Conservation (phyloP, 495 filamentous ascomycete genomes). For the Copromyces sp. region DNA sequence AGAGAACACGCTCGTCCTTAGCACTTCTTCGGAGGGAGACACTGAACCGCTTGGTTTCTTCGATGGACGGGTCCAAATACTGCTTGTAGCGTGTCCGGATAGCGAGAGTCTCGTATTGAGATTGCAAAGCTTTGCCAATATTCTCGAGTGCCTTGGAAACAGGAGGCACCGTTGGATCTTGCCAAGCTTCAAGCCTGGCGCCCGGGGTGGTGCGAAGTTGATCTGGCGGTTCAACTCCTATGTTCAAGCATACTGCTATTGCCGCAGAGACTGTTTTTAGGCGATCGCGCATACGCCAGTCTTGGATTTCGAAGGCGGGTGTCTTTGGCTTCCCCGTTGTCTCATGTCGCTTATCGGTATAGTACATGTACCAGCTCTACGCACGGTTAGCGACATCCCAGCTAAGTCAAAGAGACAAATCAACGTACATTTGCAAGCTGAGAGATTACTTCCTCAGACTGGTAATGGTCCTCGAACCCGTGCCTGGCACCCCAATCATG, state of each 20-base stretch:
- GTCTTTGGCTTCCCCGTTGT: conserved; percentile 82
- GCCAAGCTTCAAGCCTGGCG: conserved; percentile 92
- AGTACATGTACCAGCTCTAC: conserved; percentile 98
- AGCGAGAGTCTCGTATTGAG: conserved; percentile 90
- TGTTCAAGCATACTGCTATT: conserved; percentile 88
- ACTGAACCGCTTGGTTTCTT: conserved; percentile 94
- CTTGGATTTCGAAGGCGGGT: conserved; percentile 52
- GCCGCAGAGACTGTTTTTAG: conserved; percentile 95
- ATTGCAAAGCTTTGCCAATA: conserved; percentile 90
- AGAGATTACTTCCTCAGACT: conserved; percentile 52
- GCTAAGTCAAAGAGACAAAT: conserved; percentile 12
- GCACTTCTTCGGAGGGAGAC: conserved; percentile 79
- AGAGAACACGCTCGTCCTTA: conserved; percentile 87
- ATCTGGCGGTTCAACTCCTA: conserved; percentile 94
- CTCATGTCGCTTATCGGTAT: conserved; percentile 92
- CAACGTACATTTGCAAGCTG: conserved; percentile 44
- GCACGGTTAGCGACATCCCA: conserved; percentile 6
- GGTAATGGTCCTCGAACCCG: conserved; percentile 61
- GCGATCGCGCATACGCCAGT: conserved; percentile 95
- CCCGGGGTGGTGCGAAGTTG: conserved; percentile 86
- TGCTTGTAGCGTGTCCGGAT: conserved; percentile 93
- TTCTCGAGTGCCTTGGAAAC: conserved; percentile 81
- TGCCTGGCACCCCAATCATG: conserved; percentile 49
- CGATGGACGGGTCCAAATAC: conserved; percentile 88
- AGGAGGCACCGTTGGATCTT: conserved; percentile 74